Evolutionary conservation across 1,139 yeast genomes (phyloP).

Genomic region (Suhomyces choctaworum): DNA sequence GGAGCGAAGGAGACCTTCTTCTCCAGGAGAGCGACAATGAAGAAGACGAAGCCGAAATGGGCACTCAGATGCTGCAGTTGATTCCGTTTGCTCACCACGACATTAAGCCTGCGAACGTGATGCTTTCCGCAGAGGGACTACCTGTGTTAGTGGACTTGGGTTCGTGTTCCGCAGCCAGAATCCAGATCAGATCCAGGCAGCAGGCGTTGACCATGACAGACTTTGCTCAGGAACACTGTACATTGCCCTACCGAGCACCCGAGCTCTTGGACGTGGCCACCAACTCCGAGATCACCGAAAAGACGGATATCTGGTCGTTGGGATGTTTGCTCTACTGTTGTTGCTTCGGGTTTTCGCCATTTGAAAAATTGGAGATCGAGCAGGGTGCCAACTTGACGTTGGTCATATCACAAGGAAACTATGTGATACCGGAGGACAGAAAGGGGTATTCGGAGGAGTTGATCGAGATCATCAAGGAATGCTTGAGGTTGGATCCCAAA

Average conservation of each 20-base stretch:
- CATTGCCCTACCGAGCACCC: conserved; percentile 87
- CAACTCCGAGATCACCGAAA: conserved; percentile 62
- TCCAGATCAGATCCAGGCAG: conserved; percentile 55
- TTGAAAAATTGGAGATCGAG: conserved; percentile 77
- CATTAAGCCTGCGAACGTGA: conserved; percentile 84
- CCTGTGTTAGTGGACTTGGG: conserved; percentile 88
- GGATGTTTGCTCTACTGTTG: conserved; percentile 82
- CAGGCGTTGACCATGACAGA: conserved; percentile 79
- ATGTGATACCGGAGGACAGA: conserved; percentile 53
- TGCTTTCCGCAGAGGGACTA: conserved; percentile 70
- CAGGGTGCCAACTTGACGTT: conserved; percentile 80
- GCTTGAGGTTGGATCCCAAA: conserved; percentile 60
- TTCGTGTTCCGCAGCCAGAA: conserved; percentile 67
- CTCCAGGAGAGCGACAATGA: conserved; percentile 30
- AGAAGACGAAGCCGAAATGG: conserved; percentile 15
- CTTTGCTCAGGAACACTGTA: conserved; percentile 81
- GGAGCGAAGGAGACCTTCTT: conserved; percentile 34
- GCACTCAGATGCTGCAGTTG: conserved; percentile 56
- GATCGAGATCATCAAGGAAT: conserved; percentile 54
- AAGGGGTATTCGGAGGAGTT: conserved; percentile 57
- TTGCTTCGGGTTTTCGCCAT: conserved; percentile 81
- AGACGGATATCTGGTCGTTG: conserved; percentile 86
- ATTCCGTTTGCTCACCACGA: conserved; percentile 84
- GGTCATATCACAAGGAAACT: conserved; percentile 75
- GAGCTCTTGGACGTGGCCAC: conserved; percentile 79